Evolutionary conservation across 257 asterid genomes (phyloP).

Genomic region (Solanum chiquidenum): DNA sequence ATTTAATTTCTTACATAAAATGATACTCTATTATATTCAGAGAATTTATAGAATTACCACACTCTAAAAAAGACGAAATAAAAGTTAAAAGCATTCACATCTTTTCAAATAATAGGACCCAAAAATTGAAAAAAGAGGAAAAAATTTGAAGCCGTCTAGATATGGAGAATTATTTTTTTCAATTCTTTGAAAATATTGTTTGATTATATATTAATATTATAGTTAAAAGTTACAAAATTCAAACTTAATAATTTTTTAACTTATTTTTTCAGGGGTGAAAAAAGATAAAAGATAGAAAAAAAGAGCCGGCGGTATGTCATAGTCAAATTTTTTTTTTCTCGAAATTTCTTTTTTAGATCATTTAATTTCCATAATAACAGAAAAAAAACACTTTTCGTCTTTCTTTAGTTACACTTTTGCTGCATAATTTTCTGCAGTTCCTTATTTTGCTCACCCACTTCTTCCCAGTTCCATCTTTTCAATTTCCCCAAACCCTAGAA

Average conservation of each 20-base stretch:
- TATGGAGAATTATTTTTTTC: background rate
- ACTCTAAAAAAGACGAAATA: background rate
- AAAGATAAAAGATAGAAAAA: background rate
- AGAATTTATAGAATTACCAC: background rate
- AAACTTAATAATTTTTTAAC: background rate
- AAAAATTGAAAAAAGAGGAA: background rate
- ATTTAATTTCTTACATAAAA: too few relatives aligned
- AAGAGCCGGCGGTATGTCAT: background rate
- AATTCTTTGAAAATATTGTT: background rate
- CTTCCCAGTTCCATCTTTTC: conserved; percentile 3
- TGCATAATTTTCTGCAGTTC: background rate
- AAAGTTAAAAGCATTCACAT: background rate
- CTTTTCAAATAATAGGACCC: background rate
- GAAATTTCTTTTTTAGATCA: background rate
- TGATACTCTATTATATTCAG: background rate
- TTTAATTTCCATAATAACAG: background rate
- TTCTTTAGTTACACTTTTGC: background rate
- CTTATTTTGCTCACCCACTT: conserved; percentile 4
- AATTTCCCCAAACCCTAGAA: conserved; percentile 35
- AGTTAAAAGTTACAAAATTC: too few relatives aligned
- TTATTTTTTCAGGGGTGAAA: background rate
- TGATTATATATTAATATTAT: background rate
- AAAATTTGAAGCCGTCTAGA: background rate
- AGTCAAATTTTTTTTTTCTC: background rate
- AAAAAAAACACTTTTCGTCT: background rate